Conservation (phyloP, 371 early-diverging fungal species). For the Coemansia sp. region DNA sequence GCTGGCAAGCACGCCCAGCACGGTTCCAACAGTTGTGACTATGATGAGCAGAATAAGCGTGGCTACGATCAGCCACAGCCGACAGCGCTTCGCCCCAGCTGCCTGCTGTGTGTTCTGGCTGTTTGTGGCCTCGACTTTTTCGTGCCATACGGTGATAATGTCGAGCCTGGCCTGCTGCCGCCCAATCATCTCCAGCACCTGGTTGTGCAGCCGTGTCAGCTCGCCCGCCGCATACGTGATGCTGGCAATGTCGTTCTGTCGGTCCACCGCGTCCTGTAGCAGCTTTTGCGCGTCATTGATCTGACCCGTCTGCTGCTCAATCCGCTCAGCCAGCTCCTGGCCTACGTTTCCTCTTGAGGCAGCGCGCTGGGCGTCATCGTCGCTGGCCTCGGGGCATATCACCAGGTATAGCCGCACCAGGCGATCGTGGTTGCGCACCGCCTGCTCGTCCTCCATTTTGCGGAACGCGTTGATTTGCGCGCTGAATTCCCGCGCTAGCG, state of each 20-base stretch:
- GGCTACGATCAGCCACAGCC: not conserved
- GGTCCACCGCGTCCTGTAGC: slow-evolving; percentile 55
- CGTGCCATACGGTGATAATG: slow-evolving; percentile 20
- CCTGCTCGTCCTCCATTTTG: slow-evolving; percentile 33
- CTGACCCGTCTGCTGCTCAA: not conserved
- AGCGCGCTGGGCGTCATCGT: slow-evolving; percentile 54
- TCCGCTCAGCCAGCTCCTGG: slow-evolving; percentile 45
- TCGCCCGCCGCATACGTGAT: slow-evolving; percentile 54
- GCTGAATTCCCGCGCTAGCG: slow-evolving; percentile 11
- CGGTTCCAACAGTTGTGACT: not conserved
- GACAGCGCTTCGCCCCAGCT: not conserved
- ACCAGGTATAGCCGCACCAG: slow-evolving; percentile 13
- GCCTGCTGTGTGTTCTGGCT: not conserved
- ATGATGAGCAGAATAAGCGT: slow-evolving; percentile 5
- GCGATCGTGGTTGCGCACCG: slow-evolving; percentile 19
- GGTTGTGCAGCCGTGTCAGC: slow-evolving; percentile 24
- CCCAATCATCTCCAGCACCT: slow-evolving; percentile 57
- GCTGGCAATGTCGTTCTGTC: slow-evolving; percentile 56
- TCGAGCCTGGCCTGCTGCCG: slow-evolving; percentile 43
- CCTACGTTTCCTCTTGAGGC: slow-evolving; percentile 47
- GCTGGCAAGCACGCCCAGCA: slow-evolving; percentile 8
- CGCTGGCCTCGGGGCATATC: slow-evolving; percentile 55
- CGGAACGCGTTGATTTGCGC: slow-evolving; percentile 27
- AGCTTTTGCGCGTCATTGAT: slow-evolving; percentile 48
- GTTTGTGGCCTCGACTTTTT: slow-evolving; percentile 18